Base-by-base conservation (phyloP, 2,329 filamentous ascomycete genomes). In the Paecilomyces sp. region DNA sequence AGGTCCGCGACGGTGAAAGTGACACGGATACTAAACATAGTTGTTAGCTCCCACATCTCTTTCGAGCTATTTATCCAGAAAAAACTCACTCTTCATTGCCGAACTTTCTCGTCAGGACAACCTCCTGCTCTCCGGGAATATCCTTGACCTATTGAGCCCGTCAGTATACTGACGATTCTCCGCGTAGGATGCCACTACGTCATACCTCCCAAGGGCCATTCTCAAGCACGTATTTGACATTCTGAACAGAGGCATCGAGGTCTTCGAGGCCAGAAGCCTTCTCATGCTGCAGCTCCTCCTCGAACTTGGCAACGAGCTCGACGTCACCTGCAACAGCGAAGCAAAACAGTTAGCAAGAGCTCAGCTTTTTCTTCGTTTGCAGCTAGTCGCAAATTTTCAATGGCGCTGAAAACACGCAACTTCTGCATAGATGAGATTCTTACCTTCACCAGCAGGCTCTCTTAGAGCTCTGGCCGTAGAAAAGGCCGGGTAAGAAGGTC, bases 141-240 rank as follows among this genome's bases (percentile, higher is more conserved):
- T 99, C 94, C 70, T 90, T 81, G 62, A 88, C 74, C 79, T 84
- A 61, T 22, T 52, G 24, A 18, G 11, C 5, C 25, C 28, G 18
- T 47, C 2, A 22, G 8, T 2, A 57, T 12, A 3, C 30, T 12
- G 28, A 8, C 18, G 31, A 12, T 12, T 50, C 13, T 11, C 22
- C 50, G 9, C 22, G 22, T 13, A 34, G n/a, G 18, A 9, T 22
- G 30, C 13, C 33, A 33, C 24, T 15, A n/a, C 15, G 4, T 55
- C 70, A 58, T 73, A 94, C 83, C 82, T 93, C 83, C 77, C 92
- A 99, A 50, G 88, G 84, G 71, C 88, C 88, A 79, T 91, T 93
- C 72, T 93, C 87, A 55, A 97, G 79, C 79, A 94, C 97, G 73
- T 94, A 90, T 78, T 92, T 88, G 77, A 95, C 97, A 74, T 94